Conservation (phyloP, 208 protist species). For the Naegleria fowleri region DNA sequence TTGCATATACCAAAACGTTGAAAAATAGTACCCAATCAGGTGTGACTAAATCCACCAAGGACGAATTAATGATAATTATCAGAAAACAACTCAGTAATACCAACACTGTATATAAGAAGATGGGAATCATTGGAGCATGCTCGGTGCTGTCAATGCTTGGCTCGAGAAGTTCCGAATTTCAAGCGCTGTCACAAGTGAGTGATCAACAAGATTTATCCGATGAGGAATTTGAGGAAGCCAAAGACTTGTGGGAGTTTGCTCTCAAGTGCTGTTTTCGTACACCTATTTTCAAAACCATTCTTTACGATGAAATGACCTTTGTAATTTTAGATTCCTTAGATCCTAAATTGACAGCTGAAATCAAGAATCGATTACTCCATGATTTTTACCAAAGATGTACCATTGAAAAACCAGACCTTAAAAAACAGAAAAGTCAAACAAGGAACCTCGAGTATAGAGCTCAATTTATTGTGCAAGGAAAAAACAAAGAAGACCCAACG, state of each 20-base stretch:
- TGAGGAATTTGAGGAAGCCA: neutral
- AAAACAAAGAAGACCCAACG: neutral
- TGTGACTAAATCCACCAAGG: neutral
- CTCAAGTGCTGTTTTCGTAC: neutral
- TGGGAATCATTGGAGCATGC: conserved; percentile 4
- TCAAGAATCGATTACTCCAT: neutral
- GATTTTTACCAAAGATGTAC: neutral
- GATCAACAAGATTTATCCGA: neutral
- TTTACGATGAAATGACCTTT: neutral
- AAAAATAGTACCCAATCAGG: neutral
- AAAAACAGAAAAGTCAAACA: neutral
- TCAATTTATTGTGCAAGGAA: neutral
- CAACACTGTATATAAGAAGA: neutral
- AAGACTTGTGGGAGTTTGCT: neutral
- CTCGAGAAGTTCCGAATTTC: neutral
- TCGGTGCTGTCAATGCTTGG: neutral
- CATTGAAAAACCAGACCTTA: neutral
- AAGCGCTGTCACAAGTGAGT: neutral
- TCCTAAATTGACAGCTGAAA: neutral
- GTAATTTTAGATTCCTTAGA: neutral
- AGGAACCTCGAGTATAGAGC: neutral
- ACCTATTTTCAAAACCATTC: neutral
- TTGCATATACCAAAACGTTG: neutral
- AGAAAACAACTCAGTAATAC: conserved; percentile 3
- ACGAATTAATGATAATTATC: neutral